Percentiles rank a stretch among this genome's conserved stretches.
phyloP scores from a whole-genome alignment of 345 rosid genomes.

The Excoecaria agallocha region DNA sequence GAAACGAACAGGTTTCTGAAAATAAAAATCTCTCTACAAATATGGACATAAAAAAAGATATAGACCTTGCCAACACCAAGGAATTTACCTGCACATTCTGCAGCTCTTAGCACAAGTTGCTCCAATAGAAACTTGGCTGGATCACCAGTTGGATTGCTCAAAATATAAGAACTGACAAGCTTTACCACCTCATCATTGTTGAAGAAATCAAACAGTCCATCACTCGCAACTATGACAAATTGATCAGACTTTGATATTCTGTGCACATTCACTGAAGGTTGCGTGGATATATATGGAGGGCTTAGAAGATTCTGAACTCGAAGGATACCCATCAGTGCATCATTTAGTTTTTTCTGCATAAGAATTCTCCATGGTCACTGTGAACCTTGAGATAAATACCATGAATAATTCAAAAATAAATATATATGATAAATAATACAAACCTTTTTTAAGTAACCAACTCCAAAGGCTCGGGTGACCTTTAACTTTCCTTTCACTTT shows the following conservation, averaged over 20 bases:
- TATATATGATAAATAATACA: not conserved
- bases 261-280: slow-evolving; percentile 76
- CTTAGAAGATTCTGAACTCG: slow-evolving; percentile 80
- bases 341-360: slow-evolving; percentile 69
- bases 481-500: slow-evolving; percentile 91
- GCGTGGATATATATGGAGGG: slow-evolving; percentile 84
- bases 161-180: slow-evolving; percentile 59
- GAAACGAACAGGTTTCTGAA: not conserved
- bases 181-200: slow-evolving; percentile 77
- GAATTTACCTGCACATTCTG: slow-evolving; percentile 75
- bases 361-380: not conserved
- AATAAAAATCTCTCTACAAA: not conserved
- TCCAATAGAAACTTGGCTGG: slow-evolving; percentile 87
- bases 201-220: slow-evolving; percentile 91
- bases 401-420: not conserved
- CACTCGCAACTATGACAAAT: slow-evolving; percentile 89
- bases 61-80: not conserved
- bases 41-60: not conserved
- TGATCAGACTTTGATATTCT: slow-evolving; percentile 68
- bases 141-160: slow-evolving; percentile 65
- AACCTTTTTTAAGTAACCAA: slow-evolving; percentile 93
- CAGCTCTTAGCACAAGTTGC: slow-evolving; percentile 78
- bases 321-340: slow-evolving; percentile 94
- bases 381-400: not conserved
- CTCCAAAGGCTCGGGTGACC: slow-evolving; percentile 95